Conservation (phyloP, 192 early-diverging fungal species). For the Coemansia pectinata region DNA sequence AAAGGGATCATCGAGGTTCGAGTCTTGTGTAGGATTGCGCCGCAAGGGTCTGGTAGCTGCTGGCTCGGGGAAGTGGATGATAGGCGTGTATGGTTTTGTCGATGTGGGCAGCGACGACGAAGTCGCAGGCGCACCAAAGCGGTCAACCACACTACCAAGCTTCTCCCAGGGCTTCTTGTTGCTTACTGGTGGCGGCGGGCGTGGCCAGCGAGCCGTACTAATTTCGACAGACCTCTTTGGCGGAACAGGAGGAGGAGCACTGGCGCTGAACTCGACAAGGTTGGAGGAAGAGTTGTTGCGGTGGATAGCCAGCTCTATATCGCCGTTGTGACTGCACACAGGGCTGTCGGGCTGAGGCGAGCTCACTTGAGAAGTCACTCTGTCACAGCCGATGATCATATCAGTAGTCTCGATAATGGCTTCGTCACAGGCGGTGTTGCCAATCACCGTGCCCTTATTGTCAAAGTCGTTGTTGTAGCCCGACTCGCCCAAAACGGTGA, state of each 20-base stretch:
- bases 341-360: slow-evolving; percentile 3
- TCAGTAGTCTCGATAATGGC: background rate
- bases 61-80: background rate
- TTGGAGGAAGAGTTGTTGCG: slow-evolving; percentile 2
- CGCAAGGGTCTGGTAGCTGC: background rate
- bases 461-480: background rate
- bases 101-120: background rate
- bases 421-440: background rate
- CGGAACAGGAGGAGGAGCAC: background rate
- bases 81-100: slow-evolving; percentile 1
- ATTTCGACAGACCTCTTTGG: slow-evolving; percentile 3
- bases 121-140: slow-evolving; percentile 1
- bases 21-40: background rate
- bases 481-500: background rate
- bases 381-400: background rate
- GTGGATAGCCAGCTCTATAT: background rate
- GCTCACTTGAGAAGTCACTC: background rate
- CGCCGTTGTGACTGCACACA: slow-evolving; percentile 5
- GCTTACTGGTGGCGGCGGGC: background rate
- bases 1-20: background rate
- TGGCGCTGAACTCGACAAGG: background rate
- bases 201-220: slow-evolving; percentile 4
- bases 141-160: background rate
- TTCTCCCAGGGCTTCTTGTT: slow-evolving; percentile 5
- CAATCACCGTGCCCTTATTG: background rate